phyloP scores from a whole-genome alignment of 2,329 filamentous ascomycete species.

The Zymoseptoria pseudotritici region DNA sequence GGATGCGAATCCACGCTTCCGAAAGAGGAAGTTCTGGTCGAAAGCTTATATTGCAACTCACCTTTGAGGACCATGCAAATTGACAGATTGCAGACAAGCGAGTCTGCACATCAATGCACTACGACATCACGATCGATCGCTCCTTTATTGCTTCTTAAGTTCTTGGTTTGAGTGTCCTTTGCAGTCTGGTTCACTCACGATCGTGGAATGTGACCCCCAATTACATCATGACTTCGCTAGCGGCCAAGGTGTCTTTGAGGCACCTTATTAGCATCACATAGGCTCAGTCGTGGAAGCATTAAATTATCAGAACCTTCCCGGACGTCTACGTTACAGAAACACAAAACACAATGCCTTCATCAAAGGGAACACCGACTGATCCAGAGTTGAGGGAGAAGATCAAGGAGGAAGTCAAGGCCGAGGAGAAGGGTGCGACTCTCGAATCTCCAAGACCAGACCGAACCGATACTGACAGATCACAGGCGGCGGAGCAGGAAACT shows the following conservation, averaged over 20 bases:
- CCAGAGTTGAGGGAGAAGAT: constrained; percentile 27
- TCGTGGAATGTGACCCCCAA: neutral
- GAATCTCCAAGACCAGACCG: no score
- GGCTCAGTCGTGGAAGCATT: neutral
- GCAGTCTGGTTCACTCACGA: neutral
- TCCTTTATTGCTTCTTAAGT: no score
- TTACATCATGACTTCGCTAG: neutral
- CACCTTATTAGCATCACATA: no score
- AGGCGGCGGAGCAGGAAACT: constrained; percentile 26
- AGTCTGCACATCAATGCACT: neutral
- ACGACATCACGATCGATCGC: neutral
- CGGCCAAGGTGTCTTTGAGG: neutral
- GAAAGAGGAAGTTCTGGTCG: neutral
- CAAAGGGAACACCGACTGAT: constrained; percentile 28
- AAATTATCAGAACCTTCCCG: no score
- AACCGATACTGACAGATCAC: constrained; percentile 4
- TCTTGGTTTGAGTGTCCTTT: no score
- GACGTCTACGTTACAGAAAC: no score
- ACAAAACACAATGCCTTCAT: constrained; percentile 24
- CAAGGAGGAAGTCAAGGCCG: constrained; percentile 29
- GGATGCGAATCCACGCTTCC: neutral
- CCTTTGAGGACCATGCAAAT: neutral
- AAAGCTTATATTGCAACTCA: neutral
- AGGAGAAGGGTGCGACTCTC: no score
- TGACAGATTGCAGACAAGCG: neutral